Evolutionary conservation across 352 stramenopile species (phyloP), one percentile per base, ranked within the genome.

Genomic region (Pythium sp.): DNA sequence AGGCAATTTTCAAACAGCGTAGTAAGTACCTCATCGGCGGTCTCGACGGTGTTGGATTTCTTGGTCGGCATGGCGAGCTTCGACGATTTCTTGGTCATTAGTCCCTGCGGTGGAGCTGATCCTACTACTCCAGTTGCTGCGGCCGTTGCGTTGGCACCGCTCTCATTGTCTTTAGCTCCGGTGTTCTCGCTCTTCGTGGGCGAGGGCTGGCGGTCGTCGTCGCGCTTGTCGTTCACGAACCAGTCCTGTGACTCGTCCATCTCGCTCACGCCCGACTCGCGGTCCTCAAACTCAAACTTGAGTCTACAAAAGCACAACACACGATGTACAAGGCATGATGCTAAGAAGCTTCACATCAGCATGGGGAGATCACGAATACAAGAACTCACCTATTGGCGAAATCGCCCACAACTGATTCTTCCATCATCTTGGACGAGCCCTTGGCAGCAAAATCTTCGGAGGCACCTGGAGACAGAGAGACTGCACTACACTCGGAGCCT

Each of bases 161-260:
- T 30, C 8, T 71, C 66, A 20, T 8, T 51, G 32, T 67, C 60
- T 26, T 65, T 61, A n/a, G 12, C 36, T 12, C 15, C 24, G 2
- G n/a, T 11, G 34, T 38, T 38, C 18, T 78, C 72, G 24, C 64
- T 80, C 26, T 80, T 78, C 8, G 76, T 73, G 0, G 71, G 72
- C 5, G 62, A 72, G 12, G 73, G 71, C 38, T 70, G 56, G 1
- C 61, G 62, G 43, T 77, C 69, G 7, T 78, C 58, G 22, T 77
- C 76, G 14, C 60, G 73, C 51, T 82, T 77, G 58, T 94, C 86
- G 69, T 94, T 92, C 34, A 92, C 86, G 58, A 93, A 93, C 86
- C 86, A 93, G 63, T 93, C 84, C 74, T 93, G 81, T 12, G 75
- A 87, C 32, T 85, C 85, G 34, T 87, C 76, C 12, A 68, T 64